Conservation (phyloP, 371 early-diverging fungal genomes). For the Lichtheimia hyalospora region DNA sequence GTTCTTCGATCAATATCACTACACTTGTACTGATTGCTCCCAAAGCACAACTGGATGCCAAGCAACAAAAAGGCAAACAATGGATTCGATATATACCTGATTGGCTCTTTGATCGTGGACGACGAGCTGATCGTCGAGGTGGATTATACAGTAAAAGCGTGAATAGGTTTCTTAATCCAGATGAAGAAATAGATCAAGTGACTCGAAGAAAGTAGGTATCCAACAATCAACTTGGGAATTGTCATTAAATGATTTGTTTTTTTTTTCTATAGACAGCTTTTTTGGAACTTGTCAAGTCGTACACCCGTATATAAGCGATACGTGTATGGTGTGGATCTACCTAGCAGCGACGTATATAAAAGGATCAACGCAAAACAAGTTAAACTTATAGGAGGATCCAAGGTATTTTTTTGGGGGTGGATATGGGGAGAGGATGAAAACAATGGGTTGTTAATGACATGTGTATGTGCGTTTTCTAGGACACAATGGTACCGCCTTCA, state of each 20-base stretch:
- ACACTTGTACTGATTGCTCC: slow-evolving; percentile 64
- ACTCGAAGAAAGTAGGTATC: neutral
- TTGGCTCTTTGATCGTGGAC: slow-evolving; percentile 51
- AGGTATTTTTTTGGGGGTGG: slow-evolving; percentile 29
- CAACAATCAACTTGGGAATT: no score
- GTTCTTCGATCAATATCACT: slow-evolving; percentile 36
- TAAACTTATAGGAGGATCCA: slow-evolving; percentile 58
- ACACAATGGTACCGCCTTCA: slow-evolving; percentile 41
- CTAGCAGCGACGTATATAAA: slow-evolving; percentile 36
- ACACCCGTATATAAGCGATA: slow-evolving; percentile 55
- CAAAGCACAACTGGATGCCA: slow-evolving; percentile 50
- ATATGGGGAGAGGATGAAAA: neutral
- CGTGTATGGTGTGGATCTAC: slow-evolving; percentile 46
- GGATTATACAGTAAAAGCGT: slow-evolving; percentile 62
- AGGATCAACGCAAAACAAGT: slow-evolving; percentile 46
- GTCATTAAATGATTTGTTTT: neutral
- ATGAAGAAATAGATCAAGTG: slow-evolving; percentile 31
- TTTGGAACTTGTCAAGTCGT: slow-evolving; percentile 61
- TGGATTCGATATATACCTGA: slow-evolving; percentile 50
- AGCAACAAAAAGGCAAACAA: slow-evolving; percentile 34
- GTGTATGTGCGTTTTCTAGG: slow-evolving; percentile 17
- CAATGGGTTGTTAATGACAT: neutral
- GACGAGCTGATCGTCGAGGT: slow-evolving; percentile 63
- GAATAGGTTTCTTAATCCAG: slow-evolving; percentile 51
- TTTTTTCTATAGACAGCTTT: slow-evolving; percentile 61